Base-by-base conservation (phyloP, 2,329 filamentous ascomycete species). In the Phyllosticta citriasiana region DNA sequence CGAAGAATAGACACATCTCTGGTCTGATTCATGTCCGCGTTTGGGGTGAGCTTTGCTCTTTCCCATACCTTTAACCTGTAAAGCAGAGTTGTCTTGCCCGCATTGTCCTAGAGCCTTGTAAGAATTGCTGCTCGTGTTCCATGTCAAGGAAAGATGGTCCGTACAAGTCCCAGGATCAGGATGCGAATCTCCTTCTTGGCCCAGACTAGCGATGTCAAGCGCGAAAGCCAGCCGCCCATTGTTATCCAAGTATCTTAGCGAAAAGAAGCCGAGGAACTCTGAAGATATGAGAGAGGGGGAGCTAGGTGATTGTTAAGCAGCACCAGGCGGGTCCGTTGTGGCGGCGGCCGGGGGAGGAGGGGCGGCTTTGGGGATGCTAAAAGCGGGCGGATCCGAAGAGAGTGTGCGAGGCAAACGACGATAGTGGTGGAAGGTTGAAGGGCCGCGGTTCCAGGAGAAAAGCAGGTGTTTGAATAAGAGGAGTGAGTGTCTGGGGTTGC, bases 131-230 rank as follows among this genome's bases (percentile, higher is more conserved):
- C 53, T 4, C 14, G 57, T 57, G 35, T 19, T 33, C 35, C 8
- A 4, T 47, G 16, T 30, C 14, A 14, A 22, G 16, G 16, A 26
- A 60, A 57, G 65, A 69, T n/a, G 40, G 40, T 47, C 40, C 86
- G 68, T 87, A 97, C 92, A 77, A 97, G 84, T 70, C 92, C 92
- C 64, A 97, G 78, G 67, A 97, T 97, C 74, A 99, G 78, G 78
- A 99, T 99, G 69, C 94, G 82, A 66, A 97, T 97, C 79, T 99
- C 94, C 80, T 97, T 99, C 82, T 97, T 97, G 52, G 89, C 80
- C 87, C 88, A 97, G 64, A 96, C 70, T 64, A 95, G 78, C 59
- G 88, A 89, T 69, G 91, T 79, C 66, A 84, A 75, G 64, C 79
- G 77, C 60, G 82, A 84, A 65, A 84, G 72, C 64, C 79, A 80